Percentiles rank a stretch among this genome's conserved stretches.
Evolutionary conservation across 2,329 filamentous ascomycete genomes (phyloP).

Genomic region (Magnaporthiopsis rhizophila): DNA sequence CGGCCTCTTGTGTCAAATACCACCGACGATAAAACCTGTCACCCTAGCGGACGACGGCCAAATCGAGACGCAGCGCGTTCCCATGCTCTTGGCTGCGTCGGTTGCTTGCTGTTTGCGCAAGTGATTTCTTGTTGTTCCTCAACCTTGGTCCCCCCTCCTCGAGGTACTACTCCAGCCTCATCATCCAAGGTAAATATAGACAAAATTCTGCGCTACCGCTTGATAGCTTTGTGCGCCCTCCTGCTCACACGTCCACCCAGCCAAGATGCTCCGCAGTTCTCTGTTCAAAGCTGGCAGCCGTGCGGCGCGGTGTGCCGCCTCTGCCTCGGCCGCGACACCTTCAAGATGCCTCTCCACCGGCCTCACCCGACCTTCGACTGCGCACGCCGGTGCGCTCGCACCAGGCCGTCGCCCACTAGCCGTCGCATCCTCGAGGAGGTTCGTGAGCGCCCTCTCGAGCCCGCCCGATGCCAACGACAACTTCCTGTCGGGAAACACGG

Average conservation of each 20-base stretch:
- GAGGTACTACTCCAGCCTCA: background rate
- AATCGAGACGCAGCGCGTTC: background rate
- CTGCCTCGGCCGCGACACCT: slow-evolving; percentile 18
- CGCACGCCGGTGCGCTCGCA: slow-evolving; percentile 21
- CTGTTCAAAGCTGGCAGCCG: slow-evolving; percentile 57
- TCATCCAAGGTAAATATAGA: background rate
- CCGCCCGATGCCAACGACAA: slow-evolving; percentile 80
- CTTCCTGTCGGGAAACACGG: slow-evolving; percentile 93
- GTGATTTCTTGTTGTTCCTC: slow-evolving; percentile 7
- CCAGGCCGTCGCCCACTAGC: slow-evolving; percentile 42
- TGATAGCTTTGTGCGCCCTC: background rate
- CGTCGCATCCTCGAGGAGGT: slow-evolving; percentile 41
- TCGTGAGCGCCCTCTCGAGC: slow-evolving; percentile 46
- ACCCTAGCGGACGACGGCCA: background rate
- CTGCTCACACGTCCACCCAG: slow-evolving; percentile 11
- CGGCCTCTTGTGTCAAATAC: background rate
- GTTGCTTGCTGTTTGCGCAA: background rate
- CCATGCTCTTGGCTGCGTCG: background rate
- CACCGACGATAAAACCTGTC: background rate
- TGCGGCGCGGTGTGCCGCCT: slow-evolving; percentile 22
- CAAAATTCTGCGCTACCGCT: background rate
- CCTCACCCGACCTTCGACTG: slow-evolving; percentile 6
- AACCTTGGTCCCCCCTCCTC: slow-evolving; percentile 3
- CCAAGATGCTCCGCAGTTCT: slow-evolving; percentile 65
- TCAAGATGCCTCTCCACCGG: slow-evolving; percentile 33